Evolutionary conservation across 305 asterid genomes (phyloP), one percentile per base, ranked within the genome.

Genomic region (Vinca major): DNA sequence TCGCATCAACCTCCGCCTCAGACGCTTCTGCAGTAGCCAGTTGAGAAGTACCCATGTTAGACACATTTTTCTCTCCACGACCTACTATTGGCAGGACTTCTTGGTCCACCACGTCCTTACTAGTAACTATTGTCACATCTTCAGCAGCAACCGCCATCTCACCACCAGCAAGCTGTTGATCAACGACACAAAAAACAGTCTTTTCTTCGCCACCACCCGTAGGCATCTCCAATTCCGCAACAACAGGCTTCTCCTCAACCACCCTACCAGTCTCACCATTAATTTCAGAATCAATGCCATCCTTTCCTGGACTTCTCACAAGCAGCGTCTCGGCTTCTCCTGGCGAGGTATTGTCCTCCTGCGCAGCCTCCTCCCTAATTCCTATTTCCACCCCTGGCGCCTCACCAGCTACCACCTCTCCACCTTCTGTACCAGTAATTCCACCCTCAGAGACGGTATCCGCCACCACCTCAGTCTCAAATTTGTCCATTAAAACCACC

Each of bases 281-380:
- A 14, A 16, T 58, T 56, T 57, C 20, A 55, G 41, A 45, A 6
- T 21, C 67, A n/a, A 65, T 19, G 48, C 33, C 33, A 26, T 63
- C 69, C 56, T 71, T 75, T 12, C 33, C 62, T 17, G 50, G 63
- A 41, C 60, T 72, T 44, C 47, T 79, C 66, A 19, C 71, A 68
- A 51, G 17, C 78, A 66, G 62, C 53, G 44, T 71, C 74, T 11
- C 72, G 45, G 12, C 53, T 54, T 80, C 78, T 39, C 11, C 63
- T 26, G 37, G 62, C 47, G 73, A 70, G 47, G 69, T 1, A 51
- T 50, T 75, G 65, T 10, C 67, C 57, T 64, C 73, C n/a, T 44
- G 73, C 71, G 62, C 74, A 26, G 62, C 74, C 79, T 48, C 76
- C 67, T 65, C 67, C 65, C 52, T 45, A 56, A 33, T 45, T 63